phyloP scores from a whole-genome alignment of 108 stramenopile genomes.

The Pelagomonas calceolata region DNA sequence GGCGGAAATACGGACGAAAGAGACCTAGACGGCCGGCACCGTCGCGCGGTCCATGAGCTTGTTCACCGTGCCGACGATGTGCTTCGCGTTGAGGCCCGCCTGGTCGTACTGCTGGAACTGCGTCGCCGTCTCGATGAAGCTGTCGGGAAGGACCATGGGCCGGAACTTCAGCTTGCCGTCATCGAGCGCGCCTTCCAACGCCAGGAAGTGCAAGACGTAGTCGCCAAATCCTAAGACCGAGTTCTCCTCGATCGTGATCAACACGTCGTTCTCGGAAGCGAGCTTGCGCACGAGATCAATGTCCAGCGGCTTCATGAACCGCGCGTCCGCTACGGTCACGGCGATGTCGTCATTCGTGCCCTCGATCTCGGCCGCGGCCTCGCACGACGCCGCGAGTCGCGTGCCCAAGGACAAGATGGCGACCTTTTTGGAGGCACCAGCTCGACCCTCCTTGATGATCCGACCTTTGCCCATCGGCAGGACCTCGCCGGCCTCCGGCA shows the following conservation, averaged over 20 bases:
- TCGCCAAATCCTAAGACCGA: slow-evolving; percentile 88
- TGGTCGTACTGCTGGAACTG: slow-evolving; percentile 92
- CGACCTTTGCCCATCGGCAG: slow-evolving; percentile 22
- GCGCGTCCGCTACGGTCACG: slow-evolving; percentile 87
- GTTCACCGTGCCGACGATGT: slow-evolving; percentile 69
- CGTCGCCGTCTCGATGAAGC: slow-evolving; percentile 83
- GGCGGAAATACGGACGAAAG: too few relatives aligned
- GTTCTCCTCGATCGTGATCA: slow-evolving; percentile 89
- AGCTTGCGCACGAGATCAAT: slow-evolving; percentile 74
- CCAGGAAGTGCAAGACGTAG: slow-evolving; percentile 84
- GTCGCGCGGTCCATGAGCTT: too few relatives aligned
- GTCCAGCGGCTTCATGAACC: slow-evolving; percentile 93
- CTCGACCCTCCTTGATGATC: too few relatives aligned
- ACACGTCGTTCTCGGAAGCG: slow-evolving; percentile 68
- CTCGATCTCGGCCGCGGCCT: slow-evolving; percentile 81
- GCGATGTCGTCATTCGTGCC: slow-evolving; percentile 58
- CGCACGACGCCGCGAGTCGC: slow-evolving; percentile 67
- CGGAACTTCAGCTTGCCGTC: slow-evolving; percentile 78
- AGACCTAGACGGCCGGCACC: too few relatives aligned
- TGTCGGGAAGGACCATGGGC: slow-evolving; percentile 91
- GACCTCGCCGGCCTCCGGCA: slow-evolving; percentile 42
- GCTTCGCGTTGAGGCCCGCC: slow-evolving; percentile 79
- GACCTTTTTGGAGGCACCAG: not conserved
- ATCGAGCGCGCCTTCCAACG: slow-evolving; percentile 78
- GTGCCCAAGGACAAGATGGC: slow-evolving; percentile 65